Evolutionary conservation across 306 rosid genomes (phyloP), one percentile per base, ranked within the genome.

Genomic region (Sechiopsis laciniata): DNA sequence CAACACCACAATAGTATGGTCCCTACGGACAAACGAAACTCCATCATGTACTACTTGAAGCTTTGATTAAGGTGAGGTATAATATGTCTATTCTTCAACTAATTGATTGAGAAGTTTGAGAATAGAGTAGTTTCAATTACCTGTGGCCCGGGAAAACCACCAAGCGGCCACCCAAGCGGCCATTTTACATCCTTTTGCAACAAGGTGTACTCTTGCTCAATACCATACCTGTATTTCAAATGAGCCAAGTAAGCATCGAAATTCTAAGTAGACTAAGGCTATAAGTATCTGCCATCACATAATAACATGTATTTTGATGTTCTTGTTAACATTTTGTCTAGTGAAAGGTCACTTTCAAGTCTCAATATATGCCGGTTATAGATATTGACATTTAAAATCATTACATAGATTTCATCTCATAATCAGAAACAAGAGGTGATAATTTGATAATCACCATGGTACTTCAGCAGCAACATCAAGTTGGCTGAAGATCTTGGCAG

Each of bases 161-260:
- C 96, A 35, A 80, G 0, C 0, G 97, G 97, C 97, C 97, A 92
- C 26, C 97, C 97, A 13, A 90, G 29, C 13, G 97, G 97, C 97
- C 97, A 92, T 2, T 82, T 71, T 46, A 78, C 75, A 54, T 88
- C 88, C 76, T 90, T 92, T 79, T 92, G 95, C 85, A 92, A 63
- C 92, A 92, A 85, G 79, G 92, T 92, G 83, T 92, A 92, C 84
- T 92, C 97, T 48, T 92, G 97, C 82, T 92, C 97, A 61, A 92
- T 81, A 40, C 97, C 97, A 73, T 82, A 92, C 97, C 97, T 91
- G 77, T 69, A 24, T 75, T 78, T 72, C 62, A 91, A 54, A 89
- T 87, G 51, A 89, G 88, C 97, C 72, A 59, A 50, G 40, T 21
- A 20, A 46, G 6, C n/a, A 14, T 61, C 12, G 5, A 61, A 12